These are phyloP conservation scores for Dryadomyces quercivorus DNA, from an alignment of 2,329 filamentous ascomycete species.

Conservation along the genomic window DNA sequence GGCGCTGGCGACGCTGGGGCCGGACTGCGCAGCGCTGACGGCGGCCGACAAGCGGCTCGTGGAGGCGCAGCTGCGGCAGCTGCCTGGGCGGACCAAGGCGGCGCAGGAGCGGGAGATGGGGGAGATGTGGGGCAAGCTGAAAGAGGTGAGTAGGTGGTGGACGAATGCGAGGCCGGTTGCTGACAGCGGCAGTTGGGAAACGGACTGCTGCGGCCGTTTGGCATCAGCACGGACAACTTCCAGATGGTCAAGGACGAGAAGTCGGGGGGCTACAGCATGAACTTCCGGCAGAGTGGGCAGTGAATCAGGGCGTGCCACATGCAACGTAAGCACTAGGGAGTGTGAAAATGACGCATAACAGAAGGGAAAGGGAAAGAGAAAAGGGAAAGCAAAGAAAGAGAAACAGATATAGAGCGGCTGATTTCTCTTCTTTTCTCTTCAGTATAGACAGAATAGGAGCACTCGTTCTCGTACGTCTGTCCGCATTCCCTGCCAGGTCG, in stretches of 20 bases:
- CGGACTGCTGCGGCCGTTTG: conserved; percentile 84
- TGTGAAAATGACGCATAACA: neutral
- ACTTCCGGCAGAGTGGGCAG: conserved; percentile 39
- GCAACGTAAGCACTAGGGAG: neutral
- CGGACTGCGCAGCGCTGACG: conserved; percentile 41
- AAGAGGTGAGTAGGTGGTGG: conserved; percentile 45
- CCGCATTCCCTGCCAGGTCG: too few relatives aligned
- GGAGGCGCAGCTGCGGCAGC: conserved; percentile 46
- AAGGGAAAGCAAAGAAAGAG: neutral
- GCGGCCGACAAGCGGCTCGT: conserved; percentile 57
- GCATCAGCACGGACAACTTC: conserved; percentile 87
- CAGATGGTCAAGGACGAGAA: conserved; percentile 85
- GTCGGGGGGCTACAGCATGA: conserved; percentile 88
- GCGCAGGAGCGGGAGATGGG: conserved; percentile 81
- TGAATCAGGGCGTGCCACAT: neutral
- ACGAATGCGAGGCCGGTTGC: too few relatives aligned
- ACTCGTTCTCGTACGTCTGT: too few relatives aligned
- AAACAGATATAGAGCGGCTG: too few relatives aligned
- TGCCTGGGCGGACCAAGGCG: conserved; percentile 59
- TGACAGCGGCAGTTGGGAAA: conserved; percentile 55
- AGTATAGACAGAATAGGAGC: too few relatives aligned
- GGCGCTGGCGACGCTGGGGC: conserved; percentile 31
- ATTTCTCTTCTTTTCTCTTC: too few relatives aligned
- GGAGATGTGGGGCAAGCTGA: conserved; percentile 97
- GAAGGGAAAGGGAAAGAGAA: neutral